Conservation (phyloP, 805 yeast genomes). For the Ogataea paraovalis region DNA sequence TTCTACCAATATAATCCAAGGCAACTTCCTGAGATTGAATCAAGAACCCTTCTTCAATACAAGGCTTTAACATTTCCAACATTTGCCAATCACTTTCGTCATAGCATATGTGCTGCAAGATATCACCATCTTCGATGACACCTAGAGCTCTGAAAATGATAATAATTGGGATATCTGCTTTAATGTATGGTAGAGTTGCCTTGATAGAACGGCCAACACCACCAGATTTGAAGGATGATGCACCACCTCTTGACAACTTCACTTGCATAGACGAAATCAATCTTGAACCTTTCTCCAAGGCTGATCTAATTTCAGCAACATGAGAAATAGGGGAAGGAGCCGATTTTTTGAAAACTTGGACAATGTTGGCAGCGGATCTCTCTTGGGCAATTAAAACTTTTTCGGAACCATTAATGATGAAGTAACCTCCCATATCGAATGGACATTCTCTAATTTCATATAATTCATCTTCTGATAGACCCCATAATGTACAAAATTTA, state of each 20-base stretch:
- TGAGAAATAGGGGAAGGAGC: conserved; percentile 96
- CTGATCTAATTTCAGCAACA: conserved; percentile 94
- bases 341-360: conserved; percentile 95
- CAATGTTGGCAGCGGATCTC: conserved; percentile 96
- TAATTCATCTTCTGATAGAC: conserved; percentile 85
- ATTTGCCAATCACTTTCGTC: conserved; percentile 99
- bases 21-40: conserved; percentile 98
- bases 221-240: conserved; percentile 43
- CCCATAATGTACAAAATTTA: conserved; percentile 89
- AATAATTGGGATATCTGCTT: conserved; percentile 95
- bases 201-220: conserved; percentile 77
- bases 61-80: conserved; percentile 98
- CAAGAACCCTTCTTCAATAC: conserved; percentile 98
- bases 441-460: conserved; percentile 98
- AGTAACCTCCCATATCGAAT: conserved; percentile 99
- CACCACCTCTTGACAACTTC: conserved; percentile 61
- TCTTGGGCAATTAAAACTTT: conserved; percentile 98
- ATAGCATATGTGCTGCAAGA: conserved; percentile 95
- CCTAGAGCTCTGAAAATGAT: conserved; percentile 97
- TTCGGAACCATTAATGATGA: conserved; percentile 96
- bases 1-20: conserved; percentile 94
- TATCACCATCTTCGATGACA: conserved; percentile 98
- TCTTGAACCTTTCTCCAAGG: conserved; percentile 95
- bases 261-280: conserved; percentile 92
- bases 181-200: conserved; percentile 94